These are phyloP conservation scores for Solanum sejunctum DNA, from an alignment of 257 asterid species.

Conservation along the genomic window DNA sequence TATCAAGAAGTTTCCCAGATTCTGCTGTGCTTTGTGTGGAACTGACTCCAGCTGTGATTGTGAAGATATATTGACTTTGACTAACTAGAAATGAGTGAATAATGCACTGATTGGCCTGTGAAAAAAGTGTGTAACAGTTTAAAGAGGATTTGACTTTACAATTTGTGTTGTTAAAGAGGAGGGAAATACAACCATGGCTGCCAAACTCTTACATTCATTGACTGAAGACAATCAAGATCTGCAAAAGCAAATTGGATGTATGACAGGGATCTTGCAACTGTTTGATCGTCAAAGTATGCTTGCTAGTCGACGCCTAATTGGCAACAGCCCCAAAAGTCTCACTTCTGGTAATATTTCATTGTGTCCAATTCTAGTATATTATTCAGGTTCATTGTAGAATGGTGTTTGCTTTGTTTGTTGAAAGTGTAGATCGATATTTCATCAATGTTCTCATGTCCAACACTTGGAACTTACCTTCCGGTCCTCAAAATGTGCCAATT, in stretches of 20 bases:
- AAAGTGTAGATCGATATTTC: background rate
- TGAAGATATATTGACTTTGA: background rate
- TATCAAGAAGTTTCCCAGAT: background rate
- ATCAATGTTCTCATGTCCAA: background rate
- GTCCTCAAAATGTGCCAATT: background rate
- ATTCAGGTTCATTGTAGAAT: background rate
- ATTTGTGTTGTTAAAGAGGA: slow-evolving; percentile 2
- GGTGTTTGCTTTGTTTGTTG: background rate
- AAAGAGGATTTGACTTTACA: background rate
- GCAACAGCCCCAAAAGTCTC: slow-evolving; percentile 29
- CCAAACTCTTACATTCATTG: slow-evolving; percentile 69
- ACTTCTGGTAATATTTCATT: slow-evolving; percentile 36
- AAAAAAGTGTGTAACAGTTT: background rate
- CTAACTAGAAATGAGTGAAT: background rate
- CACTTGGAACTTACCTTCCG: background rate
- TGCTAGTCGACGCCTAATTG: slow-evolving; percentile 38
- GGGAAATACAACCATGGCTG: slow-evolving; percentile 47
- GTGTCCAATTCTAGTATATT: background rate
- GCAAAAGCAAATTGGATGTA: slow-evolving; percentile 89
- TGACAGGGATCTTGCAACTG: slow-evolving; percentile 77
- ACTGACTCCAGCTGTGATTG: background rate
- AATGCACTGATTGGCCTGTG: background rate
- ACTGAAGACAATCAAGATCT: slow-evolving; percentile 74
- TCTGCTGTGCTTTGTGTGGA: background rate
- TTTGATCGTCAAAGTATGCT: slow-evolving; percentile 62